Evolutionary conservation across 495 filamentous ascomycete genomes (phyloP).

Genomic region (Haplographium delicatum): DNA sequence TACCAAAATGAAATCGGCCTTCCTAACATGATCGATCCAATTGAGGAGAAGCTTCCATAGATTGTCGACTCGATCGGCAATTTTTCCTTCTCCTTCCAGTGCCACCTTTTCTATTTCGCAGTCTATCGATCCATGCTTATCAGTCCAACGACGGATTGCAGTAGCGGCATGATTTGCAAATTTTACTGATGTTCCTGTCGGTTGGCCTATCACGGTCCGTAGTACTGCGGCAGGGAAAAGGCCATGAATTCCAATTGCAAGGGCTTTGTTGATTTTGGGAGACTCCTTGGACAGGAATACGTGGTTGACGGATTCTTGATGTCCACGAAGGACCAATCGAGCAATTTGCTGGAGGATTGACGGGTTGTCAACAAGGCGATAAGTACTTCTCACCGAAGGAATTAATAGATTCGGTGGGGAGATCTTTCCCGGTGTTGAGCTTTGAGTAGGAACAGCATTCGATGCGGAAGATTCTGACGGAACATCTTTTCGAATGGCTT

Average conservation of each 20-base stretch:
- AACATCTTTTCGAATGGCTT: conserved; percentile 18
- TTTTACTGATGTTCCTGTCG: conserved; percentile 88
- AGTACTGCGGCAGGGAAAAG: conserved; percentile 85
- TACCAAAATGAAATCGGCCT: conserved; percentile 82
- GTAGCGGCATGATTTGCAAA: conserved; percentile 87
- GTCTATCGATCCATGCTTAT: conserved; percentile 54
- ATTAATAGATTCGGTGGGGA: conserved; percentile 58
- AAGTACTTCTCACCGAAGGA: conserved; percentile 64
- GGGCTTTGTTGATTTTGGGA: conserved; percentile 69
- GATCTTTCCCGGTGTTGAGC: conserved; percentile 26
- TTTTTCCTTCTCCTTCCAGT: conserved; percentile 96
- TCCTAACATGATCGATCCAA: conserved; percentile 86
- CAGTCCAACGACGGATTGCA: conserved; percentile 76
- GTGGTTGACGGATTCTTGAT: conserved; percentile 59
- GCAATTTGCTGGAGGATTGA: conserved; percentile 69
- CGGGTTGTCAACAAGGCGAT: conserved; percentile 58
- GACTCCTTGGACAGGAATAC: conserved; percentile 65
- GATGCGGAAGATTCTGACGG: conserved; percentile 25
- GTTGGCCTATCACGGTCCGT: conserved; percentile 83
- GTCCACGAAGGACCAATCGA: conserved; percentile 56
- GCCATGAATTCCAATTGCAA: conserved; percentile 93
- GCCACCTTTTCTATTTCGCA: conserved; percentile 84
- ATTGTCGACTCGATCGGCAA: conserved; percentile 80
- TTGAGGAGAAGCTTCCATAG: conserved; percentile 93
- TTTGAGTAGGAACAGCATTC: conserved; percentile 30